Percentiles rank a stretch among this genome's conserved stretches.
Evolutionary conservation across 2,329 filamentous ascomycete genomes (phyloP).

Genomic region (Drechslerella stenobrocha): DNA sequence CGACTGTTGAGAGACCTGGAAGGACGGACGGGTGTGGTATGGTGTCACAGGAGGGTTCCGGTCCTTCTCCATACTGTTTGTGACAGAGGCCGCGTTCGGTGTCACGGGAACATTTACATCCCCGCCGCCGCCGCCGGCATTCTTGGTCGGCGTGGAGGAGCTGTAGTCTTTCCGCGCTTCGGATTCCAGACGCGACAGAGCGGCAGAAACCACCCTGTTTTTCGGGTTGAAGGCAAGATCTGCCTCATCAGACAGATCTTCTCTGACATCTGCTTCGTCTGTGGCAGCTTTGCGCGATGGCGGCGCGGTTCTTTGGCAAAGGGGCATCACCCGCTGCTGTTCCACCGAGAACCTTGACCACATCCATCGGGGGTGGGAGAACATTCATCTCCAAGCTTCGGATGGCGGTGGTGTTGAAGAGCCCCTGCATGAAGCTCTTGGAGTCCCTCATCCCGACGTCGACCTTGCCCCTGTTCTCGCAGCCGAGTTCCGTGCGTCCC

Average conservation of each 20-base stretch:
- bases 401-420: conserved; percentile 68
- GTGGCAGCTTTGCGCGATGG: neutral
- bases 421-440: conserved; percentile 66
- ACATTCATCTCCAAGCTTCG: conserved; percentile 71
- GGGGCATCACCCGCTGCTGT: conserved; percentile 1
- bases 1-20: conserved; percentile 30
- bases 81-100: conserved; percentile 7
- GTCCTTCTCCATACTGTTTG: conserved; percentile 10
- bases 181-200: conserved; percentile 3
- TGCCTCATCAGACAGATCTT: neutral
- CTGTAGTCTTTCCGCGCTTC: conserved; percentile 13
- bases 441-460: conserved; percentile 59
- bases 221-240: neutral
- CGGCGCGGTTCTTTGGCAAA: conserved; percentile 7
- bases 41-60: conserved; percentile 9
- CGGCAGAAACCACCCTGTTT: conserved; percentile 1
- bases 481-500: conserved; percentile 21
- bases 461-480: conserved; percentile 38
- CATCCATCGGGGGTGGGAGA: conserved; percentile 50
- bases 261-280: neutral
- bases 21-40: conserved; percentile 10
- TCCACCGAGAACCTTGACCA: conserved; percentile 10
- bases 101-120: neutral
- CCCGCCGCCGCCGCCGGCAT: neutral
- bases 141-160: neutral